These are phyloP conservation scores for Rhododendron griersonianum DNA, from an alignment of 148 eudicot genomes.

Conservation along the genomic window DNA sequence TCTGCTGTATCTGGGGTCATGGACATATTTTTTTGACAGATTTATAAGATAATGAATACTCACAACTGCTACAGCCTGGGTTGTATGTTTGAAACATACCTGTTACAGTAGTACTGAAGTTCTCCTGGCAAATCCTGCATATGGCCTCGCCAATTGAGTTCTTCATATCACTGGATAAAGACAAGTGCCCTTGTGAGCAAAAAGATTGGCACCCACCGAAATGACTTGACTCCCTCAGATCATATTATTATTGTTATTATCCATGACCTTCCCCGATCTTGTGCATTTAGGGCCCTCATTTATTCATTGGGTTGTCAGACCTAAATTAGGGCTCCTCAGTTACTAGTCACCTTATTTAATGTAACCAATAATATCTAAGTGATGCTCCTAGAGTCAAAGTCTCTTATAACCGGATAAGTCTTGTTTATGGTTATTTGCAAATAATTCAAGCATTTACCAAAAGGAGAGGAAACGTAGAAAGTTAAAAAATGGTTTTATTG, in stretches of 20 bases:
- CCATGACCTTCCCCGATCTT: not conserved
- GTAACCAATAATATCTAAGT: not conserved
- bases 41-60: not conserved
- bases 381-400: not conserved
- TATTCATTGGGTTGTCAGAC: not conserved
- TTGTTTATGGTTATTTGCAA: not conserved
- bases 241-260: not conserved
- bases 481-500: not conserved
- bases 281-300: not conserved
- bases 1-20: not conserved
- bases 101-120: conserved; percentile 68
- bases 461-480: not conserved
- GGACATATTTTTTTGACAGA: not conserved
- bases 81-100: conserved; percentile 17
- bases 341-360: not conserved
- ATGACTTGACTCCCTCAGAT: not conserved
- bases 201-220: not conserved
- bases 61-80: not conserved
- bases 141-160: conserved; percentile 65
- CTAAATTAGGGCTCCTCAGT: not conserved
- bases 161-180: conserved; percentile 69
- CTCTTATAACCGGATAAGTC: not conserved
- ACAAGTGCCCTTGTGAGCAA: not conserved
- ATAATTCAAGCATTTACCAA: not conserved
- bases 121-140: conserved; percentile 73